Conservation (phyloP, 306 rosid species). For the Fragaria ananassa region DNA sequence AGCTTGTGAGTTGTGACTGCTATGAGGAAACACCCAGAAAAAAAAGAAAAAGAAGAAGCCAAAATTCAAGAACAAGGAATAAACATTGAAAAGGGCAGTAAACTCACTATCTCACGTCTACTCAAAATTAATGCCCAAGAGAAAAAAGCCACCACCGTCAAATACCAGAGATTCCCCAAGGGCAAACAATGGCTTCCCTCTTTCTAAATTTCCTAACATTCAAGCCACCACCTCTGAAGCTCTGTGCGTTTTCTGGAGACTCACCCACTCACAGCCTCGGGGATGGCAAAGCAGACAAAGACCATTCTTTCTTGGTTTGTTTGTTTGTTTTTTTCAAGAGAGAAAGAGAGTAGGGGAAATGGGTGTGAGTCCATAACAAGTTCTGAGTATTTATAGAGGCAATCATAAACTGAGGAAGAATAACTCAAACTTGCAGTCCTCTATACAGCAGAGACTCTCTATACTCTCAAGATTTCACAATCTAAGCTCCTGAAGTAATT, state of each 20-base stretch:
- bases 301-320: neutral
- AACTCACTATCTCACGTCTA: conserved; percentile 47
- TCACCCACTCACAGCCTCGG: conserved; percentile 48
- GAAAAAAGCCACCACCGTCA: conserved; percentile 19
- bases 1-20: conserved; percentile 19
- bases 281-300: conserved; percentile 23
- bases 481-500: too few species aligned
- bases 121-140: conserved; percentile 31
- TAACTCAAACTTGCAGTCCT: conserved; percentile 83
- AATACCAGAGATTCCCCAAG: conserved; percentile 18
- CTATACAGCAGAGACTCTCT: conserved; percentile 44
- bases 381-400: conserved; percentile 49
- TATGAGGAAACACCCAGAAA: conserved; percentile 24
- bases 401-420: conserved; percentile 79
- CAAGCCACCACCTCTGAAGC: neutral
- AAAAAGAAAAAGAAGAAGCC: conserved; percentile 54
- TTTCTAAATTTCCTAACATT: conserved; percentile 11
- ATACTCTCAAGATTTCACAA: too few species aligned
- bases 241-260: conserved; percentile 27
- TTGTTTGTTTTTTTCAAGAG: neutral
- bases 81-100: conserved; percentile 68
- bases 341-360: conserved; percentile 8
- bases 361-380: conserved; percentile 56
- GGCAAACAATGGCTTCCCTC: neutral
- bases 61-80: conserved; percentile 63